These are phyloP conservation scores for Harringtonia lauricola DNA, from an alignment of 2,329 filamentous ascomycete species.

Conservation along the genomic window DNA sequence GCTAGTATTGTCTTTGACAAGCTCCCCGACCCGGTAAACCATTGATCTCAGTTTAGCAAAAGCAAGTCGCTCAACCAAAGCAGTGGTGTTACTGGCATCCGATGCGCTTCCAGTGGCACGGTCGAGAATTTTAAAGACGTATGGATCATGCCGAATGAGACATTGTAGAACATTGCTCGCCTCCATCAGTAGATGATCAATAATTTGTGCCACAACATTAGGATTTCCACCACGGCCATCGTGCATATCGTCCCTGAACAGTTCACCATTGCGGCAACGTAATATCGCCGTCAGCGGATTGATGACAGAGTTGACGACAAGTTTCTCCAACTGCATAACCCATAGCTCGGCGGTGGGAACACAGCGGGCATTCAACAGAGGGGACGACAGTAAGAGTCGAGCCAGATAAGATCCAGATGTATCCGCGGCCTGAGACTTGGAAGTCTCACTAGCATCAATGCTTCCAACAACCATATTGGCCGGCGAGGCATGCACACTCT, in stretches of 20 bases:
- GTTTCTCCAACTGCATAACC: constrained; percentile 69
- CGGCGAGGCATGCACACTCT: constrained; percentile 38
- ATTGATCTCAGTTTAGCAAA: constrained; percentile 27
- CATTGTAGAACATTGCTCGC: constrained; percentile 60
- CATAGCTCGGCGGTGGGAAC: constrained; percentile 35
- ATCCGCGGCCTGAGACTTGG: background rate
- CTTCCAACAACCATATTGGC: constrained; percentile 36
- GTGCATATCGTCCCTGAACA: constrained; percentile 38
- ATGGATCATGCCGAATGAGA: constrained; percentile 53
- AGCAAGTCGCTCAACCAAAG: constrained; percentile 29
- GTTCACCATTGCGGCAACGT: constrained; percentile 64
- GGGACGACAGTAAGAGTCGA: constrained; percentile 28
- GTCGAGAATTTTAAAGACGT: too few relatives aligned
- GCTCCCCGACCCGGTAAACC: constrained; percentile 34
- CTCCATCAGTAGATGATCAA: constrained; percentile 63
- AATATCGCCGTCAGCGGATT: constrained; percentile 79
- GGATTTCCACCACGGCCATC: constrained; percentile 7
- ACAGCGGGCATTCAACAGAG: constrained; percentile 28
- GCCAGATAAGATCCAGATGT: constrained; percentile 24
- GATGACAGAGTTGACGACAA: constrained; percentile 69
- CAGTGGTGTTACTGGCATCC: too few relatives aligned
- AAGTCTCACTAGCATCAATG: constrained; percentile 17
- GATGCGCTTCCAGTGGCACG: background rate
- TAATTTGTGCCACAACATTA: constrained; percentile 27
- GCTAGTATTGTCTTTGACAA: constrained; percentile 42